Base-by-base conservation (phyloP, 352 stramenopile species). In the Globisporangium sylvaticum region DNA sequence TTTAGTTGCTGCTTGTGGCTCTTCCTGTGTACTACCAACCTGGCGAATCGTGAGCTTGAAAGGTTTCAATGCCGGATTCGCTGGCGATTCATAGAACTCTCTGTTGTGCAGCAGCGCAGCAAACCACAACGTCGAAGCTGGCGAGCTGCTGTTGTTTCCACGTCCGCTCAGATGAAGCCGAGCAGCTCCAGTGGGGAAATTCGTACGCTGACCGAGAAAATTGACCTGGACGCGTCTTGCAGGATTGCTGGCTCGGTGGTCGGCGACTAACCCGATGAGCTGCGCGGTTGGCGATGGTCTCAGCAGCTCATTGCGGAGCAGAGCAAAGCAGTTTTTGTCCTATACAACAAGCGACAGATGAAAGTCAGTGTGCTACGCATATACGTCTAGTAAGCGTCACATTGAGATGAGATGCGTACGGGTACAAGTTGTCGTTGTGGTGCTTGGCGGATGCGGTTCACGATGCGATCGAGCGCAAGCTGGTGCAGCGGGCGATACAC, bases 401-500 rank as follows among this genome's bases (percentile, higher is more conserved):
- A 37, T 27, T 50, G n/a, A 57, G 4, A 12, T 2, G 12, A 25
- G n/a, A n/a, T n/a, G 71, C 78, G 22, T 54, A 89, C 81, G 55
- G 70, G 69, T n/a, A 89, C 62, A n/a, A 89, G 69, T 0, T 69
- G 58, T 10, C 79, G 76, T 4, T 65, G 62, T 1, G 73, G 70
- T 14, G 67, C 74, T 2, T 64, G 24, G 29, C 81, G 78, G 37
- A 84, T 78, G 32, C 63, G 50, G 4, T 69, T 57, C 39, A 81
- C 76, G 22, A 89, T 57, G n/a, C 67, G 44, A 58, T 88, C 68
- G 58, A 89, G 59, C 25, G 65, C 42, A 10, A 20, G 20, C 37
- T 87, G 69, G 58, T 88, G 81, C 52, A 89, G 71, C 18, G 81
- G 79, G 0, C 81, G 77, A 42, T 88, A 87, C 61, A 89, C 81